Evolutionary conservation across 306 rosid species (phyloP), one percentile per base, ranked within the genome.

Genomic region (Rosa chinensis): DNA sequence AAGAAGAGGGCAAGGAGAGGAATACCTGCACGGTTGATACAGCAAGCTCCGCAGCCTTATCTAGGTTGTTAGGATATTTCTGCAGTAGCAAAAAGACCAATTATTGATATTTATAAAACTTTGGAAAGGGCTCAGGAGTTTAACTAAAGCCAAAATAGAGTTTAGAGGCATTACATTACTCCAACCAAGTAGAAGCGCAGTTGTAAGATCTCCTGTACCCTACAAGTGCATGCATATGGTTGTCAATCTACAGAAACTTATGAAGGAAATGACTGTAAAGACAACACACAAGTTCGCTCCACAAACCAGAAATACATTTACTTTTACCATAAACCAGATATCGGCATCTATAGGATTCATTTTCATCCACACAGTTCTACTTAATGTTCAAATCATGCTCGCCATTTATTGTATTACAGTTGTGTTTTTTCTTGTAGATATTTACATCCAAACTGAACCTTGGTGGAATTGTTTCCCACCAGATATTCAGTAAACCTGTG

Each of bases 171-270:
- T 82, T 93, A 93, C 98, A 88, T 93, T 93, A 86, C 94, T 93
- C 97, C 94, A 91, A 82, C 97, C 98, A 83, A 93, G 97, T 58
- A 93, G 88, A 79, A 93, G 97, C 14, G 98, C 94, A 76, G 98
- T 91, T 82, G 67, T 86, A 77, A 93, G 97, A 85, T 93, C 98
- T 78, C 98, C 98, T 1, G 98, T 93, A 81, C 98, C 97, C 98
- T 93, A 79, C 78, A 84, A 78, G 74, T 72, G 79, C 73, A 81
- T 70, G 64, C 67, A 66, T 53, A 84, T 37, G 49, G 2, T 53
- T 69, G 67, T 81, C 53, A 61, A 55, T 39, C 48, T 74, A 72
- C 23, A 73, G 74, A 52, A 59, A 50, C 69, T 58, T 48, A 59
- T 14, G n/a, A 58, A 25, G 23, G 20, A 39, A 48, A 45, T 20